Percentiles rank a stretch among this genome's conserved stretches.
Evolutionary conservation across 176 grass and related monocot genomes (phyloP).

Genomic region (Aegilops sharonensis): DNA sequence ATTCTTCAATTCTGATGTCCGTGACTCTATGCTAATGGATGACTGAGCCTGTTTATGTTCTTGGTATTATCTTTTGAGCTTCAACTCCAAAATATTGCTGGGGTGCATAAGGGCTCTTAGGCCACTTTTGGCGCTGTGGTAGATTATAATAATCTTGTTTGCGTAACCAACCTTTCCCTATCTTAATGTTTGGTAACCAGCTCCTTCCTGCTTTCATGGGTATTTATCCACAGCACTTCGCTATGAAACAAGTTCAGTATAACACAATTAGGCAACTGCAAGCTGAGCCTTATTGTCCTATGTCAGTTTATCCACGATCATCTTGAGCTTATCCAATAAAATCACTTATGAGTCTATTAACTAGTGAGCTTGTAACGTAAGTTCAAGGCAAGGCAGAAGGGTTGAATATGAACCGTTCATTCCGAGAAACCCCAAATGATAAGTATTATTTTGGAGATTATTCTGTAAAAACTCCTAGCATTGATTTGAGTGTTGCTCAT

Average conservation of each 20-base stretch:
- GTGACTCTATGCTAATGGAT: constrained; percentile 1
- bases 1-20: constrained; percentile 19
- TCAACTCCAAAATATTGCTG: neutral
- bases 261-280: no score
- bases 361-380: neutral
- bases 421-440: neutral
- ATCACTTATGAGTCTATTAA: neutral
- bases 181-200: neutral
- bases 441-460: neutral
- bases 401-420: neutral
- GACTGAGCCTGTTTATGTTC: neutral
- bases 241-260: no score
- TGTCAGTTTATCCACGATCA: neutral
- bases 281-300: no score
- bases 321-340: neutral
- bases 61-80: neutral
- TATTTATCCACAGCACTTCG: no score
- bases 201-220: no score
- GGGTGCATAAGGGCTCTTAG: neutral
- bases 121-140: neutral
- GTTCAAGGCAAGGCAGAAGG: neutral
- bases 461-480: neutral
- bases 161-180: neutral
- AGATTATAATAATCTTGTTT: neutral
- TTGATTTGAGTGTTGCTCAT: neutral